Base-by-base conservation (phyloP, 805 yeast genomes). In the Pichia ethanolica region DNA sequence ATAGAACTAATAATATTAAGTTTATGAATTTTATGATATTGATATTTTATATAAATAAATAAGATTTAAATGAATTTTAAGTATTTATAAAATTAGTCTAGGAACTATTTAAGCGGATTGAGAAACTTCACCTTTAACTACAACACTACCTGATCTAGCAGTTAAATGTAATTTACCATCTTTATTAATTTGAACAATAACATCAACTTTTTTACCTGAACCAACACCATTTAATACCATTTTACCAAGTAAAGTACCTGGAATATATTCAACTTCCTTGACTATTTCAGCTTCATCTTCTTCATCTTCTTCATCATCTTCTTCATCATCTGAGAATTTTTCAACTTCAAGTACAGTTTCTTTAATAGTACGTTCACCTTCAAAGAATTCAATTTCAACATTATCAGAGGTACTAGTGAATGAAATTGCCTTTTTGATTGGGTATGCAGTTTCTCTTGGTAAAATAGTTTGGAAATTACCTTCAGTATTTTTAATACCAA, bases 281-380 rank as follows among this genome's bases (percentile, higher is more conserved):
- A 80, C 71, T 64, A 88, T 75, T 69, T 90, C 97, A 57, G 96
- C 97, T 73, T 90, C 97, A 57, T 87, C 95, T 60, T 89, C 96
- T 11, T 71, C 69, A 53, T 66, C 70, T n/a, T 62, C 20, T 20
- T 20, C 67, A 36, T 72, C 78, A 13, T 62, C 67, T 35, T 72
- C 78, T 39, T 74, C 79, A 26, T 71, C 77, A 55, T 74, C 79
- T 35, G 77, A 75, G 54, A 68, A 77, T 46, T 74, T 78, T 63
- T 74, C 78, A 46, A 83, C 78, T 69, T 87, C 96, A 42, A 88
- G 67, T 58, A 82, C 82, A 52, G 88, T 86, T 69, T 89, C 95
- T 71, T 83, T 82, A 59, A 90, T 73, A 59, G 86, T 79, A 64
- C 90, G 79, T 67, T 84, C 83, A 68, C 93, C 96, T 72, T 90